Evolutionary conservation across 352 stramenopile species (phyloP).

Genomic region (Blastocystis sp.): DNA sequence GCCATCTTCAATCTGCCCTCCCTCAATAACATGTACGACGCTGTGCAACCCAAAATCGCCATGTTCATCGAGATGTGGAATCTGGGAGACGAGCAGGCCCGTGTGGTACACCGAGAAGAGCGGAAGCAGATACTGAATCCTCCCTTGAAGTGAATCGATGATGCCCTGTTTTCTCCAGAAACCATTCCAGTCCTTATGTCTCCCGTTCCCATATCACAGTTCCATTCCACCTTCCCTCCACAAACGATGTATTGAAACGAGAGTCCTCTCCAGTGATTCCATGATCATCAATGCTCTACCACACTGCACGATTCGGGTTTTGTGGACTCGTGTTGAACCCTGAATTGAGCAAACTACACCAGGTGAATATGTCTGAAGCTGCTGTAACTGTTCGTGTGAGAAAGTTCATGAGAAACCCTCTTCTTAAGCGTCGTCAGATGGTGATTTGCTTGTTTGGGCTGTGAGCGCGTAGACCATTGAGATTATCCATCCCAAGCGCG

Average conservation of each 20-base stretch:
- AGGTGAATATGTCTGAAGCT: slow-evolving; percentile 66
- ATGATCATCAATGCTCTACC: background rate
- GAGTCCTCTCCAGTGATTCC: background rate
- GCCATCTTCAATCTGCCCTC: background rate
- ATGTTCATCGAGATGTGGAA: slow-evolving; percentile 50
- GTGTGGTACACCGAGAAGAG: slow-evolving; percentile 38
- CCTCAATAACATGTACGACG: background rate
- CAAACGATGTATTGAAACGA: background rate
- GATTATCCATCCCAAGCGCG: slow-evolving; percentile 38
- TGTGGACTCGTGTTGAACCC: background rate
- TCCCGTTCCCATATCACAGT: background rate
- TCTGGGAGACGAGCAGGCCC: slow-evolving; percentile 16
- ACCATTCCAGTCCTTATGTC: background rate
- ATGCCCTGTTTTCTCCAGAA: background rate
- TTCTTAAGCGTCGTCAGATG: slow-evolving; percentile 71
- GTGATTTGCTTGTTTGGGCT: background rate
- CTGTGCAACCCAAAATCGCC: slow-evolving; percentile 1
- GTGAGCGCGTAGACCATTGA: slow-evolving; percentile 60
- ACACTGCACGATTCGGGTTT: background rate
- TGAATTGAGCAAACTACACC: slow-evolving; percentile 45
- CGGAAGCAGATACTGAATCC: slow-evolving; percentile 12
- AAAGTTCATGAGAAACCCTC: slow-evolving; percentile 74
- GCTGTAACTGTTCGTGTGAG: slow-evolving; percentile 72
- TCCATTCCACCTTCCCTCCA: background rate
- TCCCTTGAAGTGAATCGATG: background rate